Percentiles rank a stretch among this genome's conserved stretches.
Conservation (phyloP, 192 early-diverging fungal genomes). For the Coemansia biformis region DNA sequence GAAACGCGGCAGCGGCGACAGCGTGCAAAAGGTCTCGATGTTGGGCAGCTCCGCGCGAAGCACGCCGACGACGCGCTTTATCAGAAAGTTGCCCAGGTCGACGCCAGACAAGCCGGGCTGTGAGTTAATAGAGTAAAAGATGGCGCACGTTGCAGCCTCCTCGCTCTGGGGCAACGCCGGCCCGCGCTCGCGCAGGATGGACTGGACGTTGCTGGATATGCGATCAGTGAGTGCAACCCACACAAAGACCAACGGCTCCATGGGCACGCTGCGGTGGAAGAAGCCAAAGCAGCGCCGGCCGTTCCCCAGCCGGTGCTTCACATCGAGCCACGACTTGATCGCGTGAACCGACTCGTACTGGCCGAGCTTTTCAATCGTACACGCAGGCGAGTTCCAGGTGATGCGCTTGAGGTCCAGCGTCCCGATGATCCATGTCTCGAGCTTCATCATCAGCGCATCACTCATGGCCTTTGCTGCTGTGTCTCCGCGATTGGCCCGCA, state of each 20-base stretch:
- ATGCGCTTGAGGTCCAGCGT: slow-evolving; percentile 74
- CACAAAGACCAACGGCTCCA: slow-evolving; percentile 86
- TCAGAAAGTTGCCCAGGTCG: slow-evolving; percentile 84
- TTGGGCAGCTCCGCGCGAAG: slow-evolving; percentile 64
- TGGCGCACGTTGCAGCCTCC: slow-evolving; percentile 58
- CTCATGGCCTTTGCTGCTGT: slow-evolving; percentile 55
- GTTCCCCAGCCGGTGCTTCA: slow-evolving; percentile 71
- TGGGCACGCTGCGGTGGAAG: slow-evolving; percentile 69
- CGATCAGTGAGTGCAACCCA: slow-evolving; percentile 70
- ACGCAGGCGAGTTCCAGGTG: slow-evolving; percentile 77
- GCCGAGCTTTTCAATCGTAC: slow-evolving; percentile 73
- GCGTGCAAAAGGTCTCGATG: slow-evolving; percentile 74
- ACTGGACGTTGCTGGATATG: slow-evolving; percentile 64
- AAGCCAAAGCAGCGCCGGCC: slow-evolving; percentile 80
- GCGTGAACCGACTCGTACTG: slow-evolving; percentile 90
- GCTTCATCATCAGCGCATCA: slow-evolving; percentile 59
- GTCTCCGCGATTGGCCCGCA: slow-evolving; percentile 37
- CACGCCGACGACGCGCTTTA: slow-evolving; percentile 83
- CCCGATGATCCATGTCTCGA: slow-evolving; percentile 74
- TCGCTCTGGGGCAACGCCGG: slow-evolving; percentile 31
- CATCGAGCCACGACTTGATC: slow-evolving; percentile 69
- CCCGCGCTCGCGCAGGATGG: slow-evolving; percentile 55
- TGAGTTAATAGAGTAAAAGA: slow-evolving; percentile 93
- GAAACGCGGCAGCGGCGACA: slow-evolving; percentile 89
- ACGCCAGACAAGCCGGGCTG: slow-evolving; percentile 83